Evolutionary conservation across 2,329 filamentous ascomycete species (phyloP), one percentile per base, ranked within the genome.

Genomic region (Amesomyces nigricolor): DNA sequence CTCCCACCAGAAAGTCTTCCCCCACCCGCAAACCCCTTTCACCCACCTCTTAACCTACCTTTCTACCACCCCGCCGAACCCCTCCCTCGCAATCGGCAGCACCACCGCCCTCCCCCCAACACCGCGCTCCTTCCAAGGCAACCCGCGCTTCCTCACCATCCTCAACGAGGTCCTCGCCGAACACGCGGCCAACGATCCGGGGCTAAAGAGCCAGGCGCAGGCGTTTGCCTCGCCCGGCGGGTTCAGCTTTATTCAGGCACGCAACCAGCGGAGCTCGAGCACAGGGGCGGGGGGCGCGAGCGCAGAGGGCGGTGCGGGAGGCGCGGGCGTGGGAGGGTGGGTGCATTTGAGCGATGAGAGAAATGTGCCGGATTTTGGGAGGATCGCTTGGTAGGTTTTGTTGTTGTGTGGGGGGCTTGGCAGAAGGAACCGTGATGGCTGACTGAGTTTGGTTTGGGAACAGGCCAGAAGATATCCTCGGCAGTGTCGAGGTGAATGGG

Each of bases 391-490:
- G 69, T 69, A 48, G 46, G 62, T 45, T 26, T 11, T 7, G n/a
- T 11, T 32, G 6, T 3, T 1, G 4, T 5, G 7, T 2, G 3
- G 4, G 10, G 17, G 22, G 5, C 2, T 4, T 8, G 14, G 1
- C 16, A 7, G n/a, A 29, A 10, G 17, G 0, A n/a, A 37, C 16
- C 11, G 13, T 1, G 35, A n/a, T 17, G 37, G 32, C 47, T 55
- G 13, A 55, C 47, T 6, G 30, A 29, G 1, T 14, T 4, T 35
- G 14, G 6, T 35, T 9, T 47, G 6, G 22, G 32, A 38, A 5
- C 22, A 70, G 68, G 75, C 83, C 84, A 1, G 84, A 87, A 63
- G 84, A 88, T 64, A 88, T 88, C 38, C 72, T 88, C 52, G 85
- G 84, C 38, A 87, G 83, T 60, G 75, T 87, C 40, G 80, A 86